Evolutionary conservation across 2,329 filamentous ascomycete genomes (phyloP).

Genomic region (Aotearoamyces nothofagi): DNA sequence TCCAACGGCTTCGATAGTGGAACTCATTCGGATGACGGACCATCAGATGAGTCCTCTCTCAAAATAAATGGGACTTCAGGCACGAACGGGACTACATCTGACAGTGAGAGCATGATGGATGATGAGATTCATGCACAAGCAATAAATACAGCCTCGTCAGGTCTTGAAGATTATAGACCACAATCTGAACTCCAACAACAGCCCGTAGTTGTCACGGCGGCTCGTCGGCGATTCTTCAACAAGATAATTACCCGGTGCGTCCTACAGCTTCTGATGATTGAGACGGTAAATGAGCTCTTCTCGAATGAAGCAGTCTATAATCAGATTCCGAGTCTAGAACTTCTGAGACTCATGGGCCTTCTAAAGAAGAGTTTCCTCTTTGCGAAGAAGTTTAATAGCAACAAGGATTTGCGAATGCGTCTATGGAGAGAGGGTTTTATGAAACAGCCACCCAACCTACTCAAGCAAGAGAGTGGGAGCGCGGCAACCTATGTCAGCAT

Average conservation of each 20-base stretch:
- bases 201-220: conserved; percentile 81
- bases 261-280: conserved; percentile 95
- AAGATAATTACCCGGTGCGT: conserved; percentile 98
- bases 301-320: conserved; percentile 91
- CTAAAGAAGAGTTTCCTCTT: conserved; percentile 96
- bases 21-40: conserved; percentile 14
- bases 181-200: conserved; percentile 66
- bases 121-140: conserved; percentile 16
- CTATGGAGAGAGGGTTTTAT: conserved; percentile 98
- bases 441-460: conserved; percentile 93
- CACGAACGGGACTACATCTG: conserved; percentile 22
- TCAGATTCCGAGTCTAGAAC: conserved; percentile 78
- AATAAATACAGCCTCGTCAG: conserved; percentile 10
- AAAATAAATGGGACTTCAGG: conserved; percentile 41
- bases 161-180: conserved; percentile 70
- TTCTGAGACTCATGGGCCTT: conserved; percentile 82
- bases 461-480: conserved; percentile 91
- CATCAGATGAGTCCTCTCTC: conserved; percentile 25
- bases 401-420: conserved; percentile 87
- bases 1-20: conserved; percentile 38
- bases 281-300: conserved; percentile 97
- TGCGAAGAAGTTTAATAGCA: conserved; percentile 91
- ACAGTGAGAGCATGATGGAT: conserved; percentile 16
- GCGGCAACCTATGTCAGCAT: conserved; percentile 94
- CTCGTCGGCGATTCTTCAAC: conserved; percentile 92